These are phyloP conservation scores for Austroboletus eburneus DNA, from an alignment of 768 basidiomycete genomes.

Conservation along the genomic window DNA sequence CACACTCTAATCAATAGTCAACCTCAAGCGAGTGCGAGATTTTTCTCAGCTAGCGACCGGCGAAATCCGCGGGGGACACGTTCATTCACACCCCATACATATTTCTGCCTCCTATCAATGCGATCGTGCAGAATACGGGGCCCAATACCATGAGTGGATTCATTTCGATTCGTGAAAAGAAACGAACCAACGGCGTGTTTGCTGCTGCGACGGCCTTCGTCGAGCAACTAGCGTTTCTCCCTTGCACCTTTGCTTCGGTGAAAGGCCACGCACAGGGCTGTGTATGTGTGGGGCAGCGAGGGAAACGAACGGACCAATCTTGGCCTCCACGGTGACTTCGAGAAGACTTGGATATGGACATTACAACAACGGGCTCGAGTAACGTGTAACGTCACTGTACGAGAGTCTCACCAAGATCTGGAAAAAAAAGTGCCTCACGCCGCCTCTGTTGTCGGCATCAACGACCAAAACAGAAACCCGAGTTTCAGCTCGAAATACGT, in stretches of 20 bases:
- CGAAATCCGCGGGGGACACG: conserved; percentile 15
- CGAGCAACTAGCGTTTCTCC: neutral
- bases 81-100: conserved; percentile 3
- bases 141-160: neutral
- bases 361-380: conserved; percentile 1
- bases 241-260: neutral
- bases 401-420: conserved; percentile 1
- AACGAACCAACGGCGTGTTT: conserved; percentile 1
- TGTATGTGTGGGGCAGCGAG: conserved; percentile 18
- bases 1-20: conserved; percentile 7
- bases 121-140: neutral
- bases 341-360: neutral
- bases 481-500: neutral
- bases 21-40: conserved; percentile 19
- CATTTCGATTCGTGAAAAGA: neutral
- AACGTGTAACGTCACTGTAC: neutral
- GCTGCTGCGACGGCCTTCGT: neutral
- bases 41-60: conserved; percentile 7
- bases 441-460: neutral
- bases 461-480: conserved; percentile 1
- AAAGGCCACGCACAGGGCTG: conserved; percentile 3
- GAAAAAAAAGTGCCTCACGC: neutral
- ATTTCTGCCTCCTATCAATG: conserved; percentile 6
- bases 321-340: neutral
- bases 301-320: conserved; percentile 1